A percentile compares a stretch with the other conserved stretches of the same genome.
Evolutionary conservation across 306 rosid genomes (phyloP).

Genomic region (Trifolium repens): DNA sequence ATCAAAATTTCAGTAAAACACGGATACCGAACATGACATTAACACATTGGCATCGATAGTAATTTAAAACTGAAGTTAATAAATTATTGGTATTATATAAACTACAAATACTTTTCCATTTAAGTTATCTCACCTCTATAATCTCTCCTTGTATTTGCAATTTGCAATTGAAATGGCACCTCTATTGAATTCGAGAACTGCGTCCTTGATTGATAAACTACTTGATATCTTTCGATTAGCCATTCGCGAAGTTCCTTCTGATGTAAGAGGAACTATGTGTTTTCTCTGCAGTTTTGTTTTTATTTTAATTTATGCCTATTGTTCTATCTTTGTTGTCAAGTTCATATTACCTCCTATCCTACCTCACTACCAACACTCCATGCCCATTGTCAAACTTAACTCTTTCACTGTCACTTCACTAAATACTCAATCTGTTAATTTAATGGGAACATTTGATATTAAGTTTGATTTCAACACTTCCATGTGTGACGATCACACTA

Average conservation of each 20-base stretch:
- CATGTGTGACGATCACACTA: not conserved
- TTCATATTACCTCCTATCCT: not conserved
- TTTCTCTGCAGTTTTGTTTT: not conserved
- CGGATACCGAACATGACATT: too few relatives aligned
- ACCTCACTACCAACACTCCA: not conserved
- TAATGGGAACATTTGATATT: not conserved
- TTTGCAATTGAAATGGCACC: not conserved
- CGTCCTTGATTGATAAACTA: not conserved
- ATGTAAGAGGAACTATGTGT: not conserved
- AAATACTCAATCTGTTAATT: not conserved
- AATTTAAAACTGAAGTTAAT: too few relatives aligned
- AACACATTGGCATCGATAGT: too few relatives aligned
- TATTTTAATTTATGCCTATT: not conserved
- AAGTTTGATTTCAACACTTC: not conserved
- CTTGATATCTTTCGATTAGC: not conserved
- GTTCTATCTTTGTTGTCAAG: not conserved
- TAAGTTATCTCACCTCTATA: not conserved
- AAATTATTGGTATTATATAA: too few relatives aligned
- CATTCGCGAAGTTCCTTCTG: not conserved
- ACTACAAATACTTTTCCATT: not conserved
- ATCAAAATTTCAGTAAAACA: not conserved
- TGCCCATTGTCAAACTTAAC: not conserved
- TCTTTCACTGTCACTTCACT: not conserved
- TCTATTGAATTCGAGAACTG: not conserved
- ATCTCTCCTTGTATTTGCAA: not conserved